Conservation (phyloP, 1,139 yeast species). For the Hansenula lynferdii region DNA sequence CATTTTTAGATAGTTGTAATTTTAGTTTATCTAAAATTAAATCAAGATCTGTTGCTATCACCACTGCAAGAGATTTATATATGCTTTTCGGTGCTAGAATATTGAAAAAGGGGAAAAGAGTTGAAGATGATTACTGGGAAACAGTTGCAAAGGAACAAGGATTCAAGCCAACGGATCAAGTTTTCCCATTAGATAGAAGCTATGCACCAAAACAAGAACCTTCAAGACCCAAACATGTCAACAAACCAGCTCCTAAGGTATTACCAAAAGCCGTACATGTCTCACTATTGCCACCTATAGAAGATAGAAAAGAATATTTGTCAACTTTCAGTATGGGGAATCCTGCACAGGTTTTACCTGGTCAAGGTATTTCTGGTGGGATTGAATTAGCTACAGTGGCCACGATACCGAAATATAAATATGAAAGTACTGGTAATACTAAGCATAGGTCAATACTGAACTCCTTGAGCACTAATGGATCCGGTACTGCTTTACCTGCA, state of each 20-base stretch:
- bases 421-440: conserved; percentile 23
- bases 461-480: conserved; percentile 24
- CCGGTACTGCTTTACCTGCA: conserved; percentile 10
- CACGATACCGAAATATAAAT: conserved; percentile 31
- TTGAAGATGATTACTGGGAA: conserved; percentile 80
- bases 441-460: conserved; percentile 21
- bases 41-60: conserved; percentile 59
- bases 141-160: conserved; percentile 57
- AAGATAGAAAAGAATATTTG: conserved; percentile 19
- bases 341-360: conserved; percentile 27
- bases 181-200: conserved; percentile 23
- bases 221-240: not conserved
- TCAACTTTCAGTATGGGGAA: conserved; percentile 14
- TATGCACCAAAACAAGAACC: conserved; percentile 5
- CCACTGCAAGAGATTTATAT: conserved; percentile 50
- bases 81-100: conserved; percentile 71
- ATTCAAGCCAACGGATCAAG: conserved; percentile 40
- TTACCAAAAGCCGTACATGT: conserved; percentile 21
- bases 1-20: conserved; percentile 48
- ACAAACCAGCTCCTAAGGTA: conserved; percentile 19
- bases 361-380: conserved; percentile 34
- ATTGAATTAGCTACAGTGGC: conserved; percentile 30
- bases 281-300: conserved; percentile 14
- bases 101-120: conserved; percentile 57
- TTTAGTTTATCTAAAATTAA: conserved; percentile 55